These are phyloP conservation scores for Moesziomyces sp. DNA, from an alignment of 1,284 basidiomycete genomes.

Conservation along the genomic window DNA sequence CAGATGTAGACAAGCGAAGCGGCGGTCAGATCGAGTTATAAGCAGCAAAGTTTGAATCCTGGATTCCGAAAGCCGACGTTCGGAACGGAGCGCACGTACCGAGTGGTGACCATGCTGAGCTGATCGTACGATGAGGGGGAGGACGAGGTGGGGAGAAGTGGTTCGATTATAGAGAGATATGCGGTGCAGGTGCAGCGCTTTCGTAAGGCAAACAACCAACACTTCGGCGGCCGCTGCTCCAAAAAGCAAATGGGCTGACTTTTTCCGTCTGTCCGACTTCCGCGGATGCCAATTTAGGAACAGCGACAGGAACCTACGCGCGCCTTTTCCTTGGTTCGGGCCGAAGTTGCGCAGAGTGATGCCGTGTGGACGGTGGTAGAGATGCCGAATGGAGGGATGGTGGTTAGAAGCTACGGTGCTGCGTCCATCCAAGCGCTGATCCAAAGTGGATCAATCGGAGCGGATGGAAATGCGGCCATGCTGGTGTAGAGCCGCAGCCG, in stretches of 20 bases:
- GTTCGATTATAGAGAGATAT: too few relatives aligned
- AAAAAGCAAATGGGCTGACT: constrained; percentile 29
- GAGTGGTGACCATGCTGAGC: constrained; percentile 40
- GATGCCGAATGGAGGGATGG: constrained; percentile 1
- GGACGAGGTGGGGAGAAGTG: not conserved
- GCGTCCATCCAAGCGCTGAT: not conserved
- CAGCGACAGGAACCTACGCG: not conserved
- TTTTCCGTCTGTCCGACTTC: constrained; percentile 26
- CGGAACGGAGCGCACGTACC: constrained; percentile 11
- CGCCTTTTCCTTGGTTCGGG: constrained; percentile 2
- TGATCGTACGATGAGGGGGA: not conserved
- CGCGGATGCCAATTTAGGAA: constrained; percentile 12
- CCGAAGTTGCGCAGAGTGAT: constrained; percentile 5
- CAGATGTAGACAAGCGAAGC: too few relatives aligned
- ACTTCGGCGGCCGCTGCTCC: not conserved
- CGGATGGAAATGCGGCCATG: not conserved
- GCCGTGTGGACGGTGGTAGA: constrained; percentile 1
- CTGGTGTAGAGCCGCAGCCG: too few relatives aligned
- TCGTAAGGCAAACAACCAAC: constrained; percentile 11
- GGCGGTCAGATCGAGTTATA: not conserved
- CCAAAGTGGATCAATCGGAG: too few relatives aligned
- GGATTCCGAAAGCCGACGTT: not conserved
- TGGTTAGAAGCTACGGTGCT: not conserved
- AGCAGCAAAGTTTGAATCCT: not conserved
- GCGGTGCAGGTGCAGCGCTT: constrained; percentile 5